Percentiles rank a stretch among this genome's conserved stretches.
Evolutionary conservation across 2,329 filamentous ascomycete species (phyloP).

Genomic region (Xylaria sp.): DNA sequence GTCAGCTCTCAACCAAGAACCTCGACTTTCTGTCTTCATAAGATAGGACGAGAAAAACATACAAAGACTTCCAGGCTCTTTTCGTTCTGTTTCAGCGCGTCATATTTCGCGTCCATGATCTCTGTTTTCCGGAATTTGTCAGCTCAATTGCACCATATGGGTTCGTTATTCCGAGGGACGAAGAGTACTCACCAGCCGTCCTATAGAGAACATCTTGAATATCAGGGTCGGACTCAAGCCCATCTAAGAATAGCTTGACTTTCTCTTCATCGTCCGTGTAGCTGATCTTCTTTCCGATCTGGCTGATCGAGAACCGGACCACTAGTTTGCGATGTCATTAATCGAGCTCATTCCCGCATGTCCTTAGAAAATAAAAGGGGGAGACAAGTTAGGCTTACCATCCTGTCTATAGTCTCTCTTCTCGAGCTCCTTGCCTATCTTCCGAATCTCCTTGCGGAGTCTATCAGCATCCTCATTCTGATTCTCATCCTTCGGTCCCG

Average conservation of each 20-base stretch:
- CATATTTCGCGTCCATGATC: conserved; percentile 28
- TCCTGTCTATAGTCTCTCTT: conserved; percentile 23
- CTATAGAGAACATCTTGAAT: conserved; percentile 26
- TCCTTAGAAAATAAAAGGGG: not conserved
- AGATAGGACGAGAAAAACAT: not conserved
- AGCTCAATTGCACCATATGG: not conserved
- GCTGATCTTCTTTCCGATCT: conserved; percentile 32
- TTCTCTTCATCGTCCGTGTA: conserved; percentile 29
- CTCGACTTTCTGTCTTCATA: no score
- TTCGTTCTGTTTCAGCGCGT: conserved; percentile 15
- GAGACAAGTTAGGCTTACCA: conserved; percentile 10
- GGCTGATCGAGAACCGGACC: conserved; percentile 28
- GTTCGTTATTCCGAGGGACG: not conserved
- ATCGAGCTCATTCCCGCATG: not conserved
- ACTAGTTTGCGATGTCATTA: conserved; percentile 6
- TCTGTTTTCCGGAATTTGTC: not conserved
- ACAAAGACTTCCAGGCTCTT: conserved; percentile 24
- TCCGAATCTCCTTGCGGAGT: conserved; percentile 31
- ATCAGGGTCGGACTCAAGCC: conserved; percentile 20
- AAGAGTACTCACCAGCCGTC: conserved; percentile 11
- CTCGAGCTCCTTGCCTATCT: conserved; percentile 21
- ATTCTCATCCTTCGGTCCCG: conserved; percentile 21
- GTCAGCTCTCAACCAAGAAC: not conserved
- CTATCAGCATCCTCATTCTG: conserved; percentile 21
- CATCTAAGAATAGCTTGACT: conserved; percentile 27